Conservation (phyloP, 257 asterid genomes). For the Petunia axillaris region DNA sequence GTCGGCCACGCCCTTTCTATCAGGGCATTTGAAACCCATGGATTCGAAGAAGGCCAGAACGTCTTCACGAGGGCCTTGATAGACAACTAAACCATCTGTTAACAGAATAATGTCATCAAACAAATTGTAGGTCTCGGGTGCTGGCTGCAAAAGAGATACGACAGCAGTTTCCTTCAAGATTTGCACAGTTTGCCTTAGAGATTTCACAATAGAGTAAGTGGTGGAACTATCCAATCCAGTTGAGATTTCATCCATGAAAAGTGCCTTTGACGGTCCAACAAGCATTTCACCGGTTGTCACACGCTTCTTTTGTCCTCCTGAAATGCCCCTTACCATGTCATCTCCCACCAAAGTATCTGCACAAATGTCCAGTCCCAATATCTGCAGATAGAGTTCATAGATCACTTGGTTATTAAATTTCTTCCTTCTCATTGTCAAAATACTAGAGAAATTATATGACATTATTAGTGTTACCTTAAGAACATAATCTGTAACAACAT, state of each 20-base stretch:
- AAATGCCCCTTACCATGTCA: too few species aligned
- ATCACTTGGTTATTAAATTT: too few species aligned
- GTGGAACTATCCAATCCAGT: constrained; percentile 51
- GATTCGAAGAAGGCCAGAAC: constrained; percentile 55
- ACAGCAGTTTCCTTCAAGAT: constrained; percentile 67
- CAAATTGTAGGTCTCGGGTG: constrained; percentile 60
- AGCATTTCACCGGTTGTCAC: too few species aligned
- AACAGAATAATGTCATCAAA: constrained; percentile 62
- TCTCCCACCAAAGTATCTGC: too few species aligned
- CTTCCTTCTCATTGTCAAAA: too few species aligned
- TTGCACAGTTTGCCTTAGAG: constrained; percentile 53
- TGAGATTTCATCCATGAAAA: too few species aligned
- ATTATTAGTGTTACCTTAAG: constrained; percentile 26
- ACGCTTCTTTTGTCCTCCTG: too few species aligned
- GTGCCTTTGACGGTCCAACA: too few species aligned
- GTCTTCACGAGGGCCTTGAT: constrained; percentile 58
- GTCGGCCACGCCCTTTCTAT: too few species aligned
- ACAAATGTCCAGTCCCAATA: constrained; percentile 43
- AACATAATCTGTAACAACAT: constrained; percentile 38
- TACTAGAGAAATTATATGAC: too few species aligned
- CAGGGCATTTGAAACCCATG: too few species aligned
- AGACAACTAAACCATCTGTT: constrained; percentile 56
- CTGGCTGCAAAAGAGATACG: constrained; percentile 67
- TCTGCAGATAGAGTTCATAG: not conserved
- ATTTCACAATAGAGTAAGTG: constrained; percentile 52